phyloP scores from a whole-genome alignment of 257 asterid genomes.

The Gynochthodes officinalis region DNA sequence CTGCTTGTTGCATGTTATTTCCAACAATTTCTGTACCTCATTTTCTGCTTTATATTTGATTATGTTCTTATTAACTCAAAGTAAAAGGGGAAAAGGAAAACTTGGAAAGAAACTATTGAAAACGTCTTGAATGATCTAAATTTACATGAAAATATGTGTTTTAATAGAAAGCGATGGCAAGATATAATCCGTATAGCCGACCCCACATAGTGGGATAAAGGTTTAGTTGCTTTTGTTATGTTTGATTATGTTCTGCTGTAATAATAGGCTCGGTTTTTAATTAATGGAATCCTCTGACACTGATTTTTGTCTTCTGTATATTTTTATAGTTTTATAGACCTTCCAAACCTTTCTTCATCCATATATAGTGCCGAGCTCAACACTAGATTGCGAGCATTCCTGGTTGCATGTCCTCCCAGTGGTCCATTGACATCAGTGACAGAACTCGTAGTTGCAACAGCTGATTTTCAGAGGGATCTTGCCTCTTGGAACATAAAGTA shows the following conservation, averaged over 20 bases:
- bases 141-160: too few species aligned
- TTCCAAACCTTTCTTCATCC: slow-evolving; percentile 76
- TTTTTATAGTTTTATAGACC: slow-evolving; percentile 74
- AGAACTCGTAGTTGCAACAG: slow-evolving; percentile 72
- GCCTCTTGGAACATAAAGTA: slow-evolving; percentile 78
- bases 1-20: neutral
- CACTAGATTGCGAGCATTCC: slow-evolving; percentile 72
- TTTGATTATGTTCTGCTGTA: neutral
- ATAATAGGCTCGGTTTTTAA: neutral
- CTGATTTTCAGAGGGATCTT: slow-evolving; percentile 91
- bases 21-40: neutral
- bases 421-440: slow-evolving; percentile 73
- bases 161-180: too few species aligned
- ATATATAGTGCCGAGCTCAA: slow-evolving; percentile 81
- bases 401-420: slow-evolving; percentile 77
- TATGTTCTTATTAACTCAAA: too few species aligned
- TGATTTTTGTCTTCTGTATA: slow-evolving; percentile 18
- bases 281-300: slow-evolving; percentile 7
- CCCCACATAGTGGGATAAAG: too few species aligned
- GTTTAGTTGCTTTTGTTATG: too few species aligned
- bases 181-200: too few species aligned
- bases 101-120: too few species aligned
- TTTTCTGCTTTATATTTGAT: neutral
- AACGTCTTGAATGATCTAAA: too few species aligned
- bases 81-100: too few species aligned